phyloP scores from a whole-genome alignment of 2,329 filamentous ascomycete species.

The Claviceps cyperi region DNA sequence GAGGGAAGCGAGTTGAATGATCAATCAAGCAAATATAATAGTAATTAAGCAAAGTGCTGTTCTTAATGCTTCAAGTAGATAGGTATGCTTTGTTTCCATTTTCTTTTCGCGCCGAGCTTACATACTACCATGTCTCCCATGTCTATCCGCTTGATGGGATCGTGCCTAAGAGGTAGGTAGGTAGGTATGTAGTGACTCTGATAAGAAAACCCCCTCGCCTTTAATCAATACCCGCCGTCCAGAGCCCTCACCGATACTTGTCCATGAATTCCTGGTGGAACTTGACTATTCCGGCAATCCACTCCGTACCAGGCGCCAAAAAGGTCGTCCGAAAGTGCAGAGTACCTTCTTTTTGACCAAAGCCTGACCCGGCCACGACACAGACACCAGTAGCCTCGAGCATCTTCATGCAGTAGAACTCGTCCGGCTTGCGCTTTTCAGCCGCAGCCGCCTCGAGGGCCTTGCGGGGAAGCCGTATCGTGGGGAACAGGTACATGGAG shows the following conservation, averaged over 20 bases:
- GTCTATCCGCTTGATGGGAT: too few relatives aligned
- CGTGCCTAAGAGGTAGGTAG: not conserved
- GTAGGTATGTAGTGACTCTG: not conserved
- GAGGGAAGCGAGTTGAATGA: too few relatives aligned
- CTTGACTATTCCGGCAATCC: conserved; percentile 72
- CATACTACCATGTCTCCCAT: too few relatives aligned
- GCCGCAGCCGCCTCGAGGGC: conserved; percentile 61
- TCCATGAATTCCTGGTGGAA: conserved; percentile 90
- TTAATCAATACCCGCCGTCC: too few relatives aligned
- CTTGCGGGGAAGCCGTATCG: conserved; percentile 64
- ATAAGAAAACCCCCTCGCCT: too few relatives aligned
- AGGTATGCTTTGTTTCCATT: too few relatives aligned
- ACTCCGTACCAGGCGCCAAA: conserved; percentile 88
- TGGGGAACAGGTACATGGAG: conserved; percentile 98
- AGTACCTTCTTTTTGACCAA: conserved; percentile 83
- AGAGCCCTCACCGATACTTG: conserved; percentile 43
- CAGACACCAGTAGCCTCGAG: conserved; percentile 92
- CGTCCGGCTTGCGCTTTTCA: conserved; percentile 65
- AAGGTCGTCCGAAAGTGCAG: conserved; percentile 96
- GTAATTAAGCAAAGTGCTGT: too few relatives aligned
- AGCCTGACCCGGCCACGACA: conserved; percentile 81
- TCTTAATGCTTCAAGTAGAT: too few relatives aligned
- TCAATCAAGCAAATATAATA: too few relatives aligned
- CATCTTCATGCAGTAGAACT: conserved; percentile 85
- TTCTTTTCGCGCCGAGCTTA: too few relatives aligned